A percentile compares a stretch with the other conserved stretches of the same genome.
Evolutionary conservation across 805 yeast genomes (phyloP).

Genomic region (Lachancea sp.): DNA sequence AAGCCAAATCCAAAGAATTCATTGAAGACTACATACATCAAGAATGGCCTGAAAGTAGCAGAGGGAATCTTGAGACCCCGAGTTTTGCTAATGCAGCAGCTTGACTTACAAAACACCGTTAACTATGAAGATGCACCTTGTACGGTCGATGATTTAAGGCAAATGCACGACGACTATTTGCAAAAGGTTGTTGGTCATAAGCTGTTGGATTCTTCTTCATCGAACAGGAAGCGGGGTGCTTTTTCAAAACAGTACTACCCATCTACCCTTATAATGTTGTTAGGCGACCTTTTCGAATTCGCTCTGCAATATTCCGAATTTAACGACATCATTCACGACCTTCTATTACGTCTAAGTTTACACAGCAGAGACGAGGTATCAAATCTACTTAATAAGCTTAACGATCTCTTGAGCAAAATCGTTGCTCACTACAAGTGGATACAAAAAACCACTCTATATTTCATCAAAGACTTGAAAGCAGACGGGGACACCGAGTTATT

Average conservation of each 20-base stretch:
- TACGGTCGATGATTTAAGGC: slow-evolving; percentile 46
- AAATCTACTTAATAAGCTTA: slow-evolving; percentile 28
- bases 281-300: slow-evolving; percentile 37
- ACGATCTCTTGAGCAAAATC: slow-evolving; percentile 37
- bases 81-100: slow-evolving; percentile 5
- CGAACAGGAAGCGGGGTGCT: slow-evolving; percentile 29
- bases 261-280: slow-evolving; percentile 36
- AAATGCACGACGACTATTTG: slow-evolving; percentile 33
- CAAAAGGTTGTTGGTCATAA: slow-evolving; percentile 22
- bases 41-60: slow-evolving; percentile 24
- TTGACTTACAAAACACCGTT: not conserved
- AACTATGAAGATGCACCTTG: slow-evolving; percentile 25
- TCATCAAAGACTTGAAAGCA: slow-evolving; percentile 46
- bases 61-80: slow-evolving; percentile 31
- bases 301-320: slow-evolving; percentile 35
- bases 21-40: slow-evolving; percentile 28
- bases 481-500: slow-evolving; percentile 46
- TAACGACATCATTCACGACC: slow-evolving; percentile 32
- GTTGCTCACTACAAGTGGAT: slow-evolving; percentile 40
- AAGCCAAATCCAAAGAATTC: slow-evolving; percentile 29
- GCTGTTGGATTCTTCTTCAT: slow-evolving; percentile 19
- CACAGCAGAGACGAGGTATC: slow-evolving; percentile 22
- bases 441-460: slow-evolving; percentile 36
- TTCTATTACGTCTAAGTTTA: slow-evolving; percentile 29
- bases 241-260: slow-evolving; percentile 38